Base-by-base conservation (phyloP, 1,284 basidiomycete species). In the Trametes pubescens region DNA sequence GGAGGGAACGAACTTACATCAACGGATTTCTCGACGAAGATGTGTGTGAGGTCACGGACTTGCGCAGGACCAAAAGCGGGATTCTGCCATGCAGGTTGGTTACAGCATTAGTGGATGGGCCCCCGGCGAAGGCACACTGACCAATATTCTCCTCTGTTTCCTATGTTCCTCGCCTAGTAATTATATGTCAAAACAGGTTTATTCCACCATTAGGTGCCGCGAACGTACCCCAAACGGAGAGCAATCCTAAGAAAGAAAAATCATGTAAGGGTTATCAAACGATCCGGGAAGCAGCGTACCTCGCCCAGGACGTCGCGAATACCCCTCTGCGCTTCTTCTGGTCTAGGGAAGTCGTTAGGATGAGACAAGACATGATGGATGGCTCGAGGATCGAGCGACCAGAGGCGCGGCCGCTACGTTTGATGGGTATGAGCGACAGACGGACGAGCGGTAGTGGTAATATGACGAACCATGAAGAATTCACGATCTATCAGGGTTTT, bases 1-100 rank as follows among this genome's bases (percentile, higher is more conserved):
- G 13, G 18, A 3, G n/a, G 26, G 18, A 11, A 16, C 10, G 2
- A 14, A 22, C 59, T 18, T 44, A 86, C 87, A 67, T 83, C 75
- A 0, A 79, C 64, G 0, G 87, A 74, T 72, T 88, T 88, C 9
- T 81, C 77, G 5, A 86, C 65, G 62, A 89, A 89, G 16, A 87
- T 80, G 14, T 78, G 77, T 0, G 84, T 88, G 0, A 89, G 72
- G 43, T 83, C 83, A 1, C 87, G 78, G 32, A 89, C 80, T 65
- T 87, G 84, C 0, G 80, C 73, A 0, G 81, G 79, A 3, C 86
- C 84, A 61, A 90, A 89, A 0, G 85, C 86, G 21, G 86, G 87
- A 66, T 87, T 89, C 87, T 76, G 22, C 10, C 4, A 18, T 10
- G 10, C 10, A n/a, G n/a, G 8, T 59, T 14, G 51, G 43, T 4